Conservation (phyloP, 2,329 filamentous ascomycete genomes). For the Fusarium sp. region DNA sequence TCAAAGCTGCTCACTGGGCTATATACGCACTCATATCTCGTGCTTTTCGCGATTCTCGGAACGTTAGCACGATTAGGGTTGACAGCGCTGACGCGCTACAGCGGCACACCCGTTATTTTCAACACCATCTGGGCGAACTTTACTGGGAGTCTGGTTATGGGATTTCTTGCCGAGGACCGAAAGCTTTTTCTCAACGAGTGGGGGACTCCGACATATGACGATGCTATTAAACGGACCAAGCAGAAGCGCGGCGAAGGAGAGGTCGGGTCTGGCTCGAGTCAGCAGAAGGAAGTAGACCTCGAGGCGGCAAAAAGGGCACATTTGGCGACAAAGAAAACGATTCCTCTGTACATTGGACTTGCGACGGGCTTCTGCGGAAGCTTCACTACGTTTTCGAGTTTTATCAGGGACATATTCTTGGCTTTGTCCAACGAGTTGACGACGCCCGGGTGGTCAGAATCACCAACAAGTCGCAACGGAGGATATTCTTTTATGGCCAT, state of each 20-base stretch:
- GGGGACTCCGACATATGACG: conserved; percentile 59
- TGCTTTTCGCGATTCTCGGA: conserved; percentile 86
- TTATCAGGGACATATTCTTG: conserved; percentile 83
- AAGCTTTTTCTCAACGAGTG: conserved; percentile 78
- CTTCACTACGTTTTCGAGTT: conserved; percentile 89
- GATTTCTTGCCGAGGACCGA: conserved; percentile 83
- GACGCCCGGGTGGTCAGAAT: conserved; percentile 50
- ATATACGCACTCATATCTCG: conserved; percentile 82
- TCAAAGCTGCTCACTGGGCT: conserved; percentile 67
- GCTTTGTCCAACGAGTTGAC: conserved; percentile 79
- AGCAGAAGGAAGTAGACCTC: conserved; percentile 48
- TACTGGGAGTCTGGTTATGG: conserved; percentile 82
- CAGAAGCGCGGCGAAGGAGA: conserved; percentile 53
- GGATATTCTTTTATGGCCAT: conserved; percentile 88
- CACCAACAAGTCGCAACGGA: conserved; percentile 65
- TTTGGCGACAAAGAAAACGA: conserved; percentile 79
- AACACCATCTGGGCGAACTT: conserved; percentile 90
- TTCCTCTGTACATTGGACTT: conserved; percentile 88
- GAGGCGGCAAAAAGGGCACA: conserved; percentile 66
- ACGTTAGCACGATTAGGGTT: conserved; percentile 86
- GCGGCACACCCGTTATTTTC: conserved; percentile 78
- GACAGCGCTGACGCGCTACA: conserved; percentile 82
- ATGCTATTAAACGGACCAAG: conserved; percentile 48
- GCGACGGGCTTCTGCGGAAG: conserved; percentile 90
- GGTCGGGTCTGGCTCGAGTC: conserved; percentile 38